Evolutionary conservation across 2,329 filamentous ascomycete genomes (phyloP), one percentile per base, ranked within the genome.

Genomic region (Acephala macrosclerotiorum): DNA sequence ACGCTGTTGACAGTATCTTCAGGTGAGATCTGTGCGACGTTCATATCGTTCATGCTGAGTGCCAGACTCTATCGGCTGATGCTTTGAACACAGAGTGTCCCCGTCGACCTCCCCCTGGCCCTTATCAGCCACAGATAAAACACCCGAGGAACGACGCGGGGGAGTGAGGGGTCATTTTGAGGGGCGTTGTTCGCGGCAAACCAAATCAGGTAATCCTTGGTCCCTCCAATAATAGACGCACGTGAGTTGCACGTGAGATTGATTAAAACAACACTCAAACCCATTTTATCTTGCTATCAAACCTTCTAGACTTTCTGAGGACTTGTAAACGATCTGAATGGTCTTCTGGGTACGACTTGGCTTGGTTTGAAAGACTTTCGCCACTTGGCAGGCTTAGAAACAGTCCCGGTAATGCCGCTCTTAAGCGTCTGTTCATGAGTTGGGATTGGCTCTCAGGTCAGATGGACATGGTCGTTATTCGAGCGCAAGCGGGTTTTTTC

Each of bases 41-140:
- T 33, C 4, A n/a, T n/a, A 42, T 6, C 38, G 4, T n/a, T 49
- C 45, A 26, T 53, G 49, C 22, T n/a, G 25, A n/a, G 18, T 22
- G 14, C 38, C 26, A 26, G 16, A 20, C 12, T 53, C 49, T 53
- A 33, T 18, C 25, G 49, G 26, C 49, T 33, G 49, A 33, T 53
- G 49, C 49, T 53, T 53, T 53, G 49, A 53, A 53, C 49, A 53
- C 49, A 26, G 25, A 53, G 49, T 29, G 49, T 25, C 47, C 12
- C 45, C n/a, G 20, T 49, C 45, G 45, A 26, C 14, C 25, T 14
- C 11, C 25, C 49, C 49, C n/a, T 53, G 49, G 29, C 18, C 11
- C 25, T 53, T 33, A 53, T 53, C 49, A 53, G 49, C 49, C 49
- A 26, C 25, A 14, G 49, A 53, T 53, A 53, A 53, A 53, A 53